Conservation (phyloP, 306 rosid genomes). For the Casuarina equisetifolia region DNA sequence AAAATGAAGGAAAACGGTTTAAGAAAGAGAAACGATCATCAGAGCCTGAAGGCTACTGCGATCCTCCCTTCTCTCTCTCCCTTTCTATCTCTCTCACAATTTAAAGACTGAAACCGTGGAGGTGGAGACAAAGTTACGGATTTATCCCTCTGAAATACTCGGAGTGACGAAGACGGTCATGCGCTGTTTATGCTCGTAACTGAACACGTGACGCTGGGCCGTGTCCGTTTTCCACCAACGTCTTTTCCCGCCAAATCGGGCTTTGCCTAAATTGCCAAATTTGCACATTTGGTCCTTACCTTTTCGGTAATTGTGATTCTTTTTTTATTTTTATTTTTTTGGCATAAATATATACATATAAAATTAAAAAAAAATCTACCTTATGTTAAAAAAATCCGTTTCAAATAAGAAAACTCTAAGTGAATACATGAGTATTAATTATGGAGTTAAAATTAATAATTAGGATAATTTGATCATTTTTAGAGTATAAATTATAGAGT, state of each 20-base stretch:
- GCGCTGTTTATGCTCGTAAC: neutral
- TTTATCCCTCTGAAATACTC: neutral
- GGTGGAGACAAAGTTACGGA: neutral
- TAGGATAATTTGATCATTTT: too few species aligned
- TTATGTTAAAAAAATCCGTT: too few species aligned
- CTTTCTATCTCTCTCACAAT: neutral
- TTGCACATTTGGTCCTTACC: neutral
- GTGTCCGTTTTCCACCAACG: neutral
- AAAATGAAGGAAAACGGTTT: conserved; percentile 6
- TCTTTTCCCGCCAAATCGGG: conserved; percentile 19
- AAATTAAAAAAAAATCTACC: too few species aligned
- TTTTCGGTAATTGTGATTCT: neutral
- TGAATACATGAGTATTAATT: too few species aligned
- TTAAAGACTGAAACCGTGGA: neutral
- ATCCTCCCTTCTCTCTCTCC: conserved; percentile 16
- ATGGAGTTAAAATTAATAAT: too few species aligned
- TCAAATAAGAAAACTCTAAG: too few species aligned
- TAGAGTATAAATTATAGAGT: too few species aligned
- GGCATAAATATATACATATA: too few species aligned
- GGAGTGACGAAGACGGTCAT: neutral
- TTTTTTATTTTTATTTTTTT: too few species aligned
- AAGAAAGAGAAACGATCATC: neutral
- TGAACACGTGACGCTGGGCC: neutral
- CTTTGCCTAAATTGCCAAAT: neutral
- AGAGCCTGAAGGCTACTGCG: neutral